Base-by-base conservation (phyloP, 768 basidiomycete species). In the Xanthoconium purpureum region DNA sequence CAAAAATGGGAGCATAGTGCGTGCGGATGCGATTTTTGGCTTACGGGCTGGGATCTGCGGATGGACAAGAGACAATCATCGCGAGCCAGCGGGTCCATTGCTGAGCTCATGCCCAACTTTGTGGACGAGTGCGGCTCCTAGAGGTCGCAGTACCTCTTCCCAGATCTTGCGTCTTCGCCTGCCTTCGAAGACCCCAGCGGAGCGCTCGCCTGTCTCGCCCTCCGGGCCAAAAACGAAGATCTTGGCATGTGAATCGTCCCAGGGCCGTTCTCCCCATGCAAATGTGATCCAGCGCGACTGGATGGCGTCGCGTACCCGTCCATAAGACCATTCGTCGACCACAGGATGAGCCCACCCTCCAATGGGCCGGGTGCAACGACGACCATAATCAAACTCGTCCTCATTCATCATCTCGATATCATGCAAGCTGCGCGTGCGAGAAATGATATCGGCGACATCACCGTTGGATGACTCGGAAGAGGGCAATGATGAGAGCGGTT, bases 201-300 rank as follows among this genome's bases (percentile, higher is more conserved):
- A 82, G 46, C 89, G 81, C 69, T 89, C 88, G 45, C 89, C 89
- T 0, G 82, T 83, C 72, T 91, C 89, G 51, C 89, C 89, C 66
- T 91, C 89, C 0, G 89, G 89, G 5, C 89, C 89, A 61, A 91
- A 89, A 18, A 91, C 88, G 67, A 80, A 90, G 46, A 89, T 80
- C 71, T 82, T 87, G 56, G 83, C 81, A 14, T 39, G 70, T 0
- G 70, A 66, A 56, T 79, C 81, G 54, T 73, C 74, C 88, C 89
- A 91, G 9, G 89, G 89, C 5, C 75, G 79, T 66, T 87, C 84
- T 6, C 87, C 88, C 66, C 88, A 69, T 7, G 89, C 88, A 54
- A 91, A 91, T 20, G 83, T 67, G 24, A 91, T 79, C 89, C 89
- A 91, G 40, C 81, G 78, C 59, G 83, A 80, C 68, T 91, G 89